Conservation (phyloP, 768 basidiomycete species). For the Hygrophorus russula region DNA sequence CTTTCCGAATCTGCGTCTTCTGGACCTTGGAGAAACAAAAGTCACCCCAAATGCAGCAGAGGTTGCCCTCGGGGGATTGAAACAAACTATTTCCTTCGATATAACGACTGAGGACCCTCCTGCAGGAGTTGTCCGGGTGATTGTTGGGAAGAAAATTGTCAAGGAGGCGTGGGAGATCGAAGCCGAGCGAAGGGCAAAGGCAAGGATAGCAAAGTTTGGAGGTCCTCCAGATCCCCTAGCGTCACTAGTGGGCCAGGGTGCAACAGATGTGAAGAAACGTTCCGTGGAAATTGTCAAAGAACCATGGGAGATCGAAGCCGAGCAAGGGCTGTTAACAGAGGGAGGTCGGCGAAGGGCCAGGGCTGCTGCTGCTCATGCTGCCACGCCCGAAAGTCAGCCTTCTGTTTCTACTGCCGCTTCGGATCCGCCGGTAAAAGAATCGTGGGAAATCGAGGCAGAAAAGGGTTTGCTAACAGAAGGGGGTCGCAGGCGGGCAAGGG, state of each 20-base stretch:
- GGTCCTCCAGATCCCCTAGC: constrained; percentile 18
- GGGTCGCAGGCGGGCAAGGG: constrained; percentile 53
- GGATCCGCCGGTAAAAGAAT: constrained; percentile 36
- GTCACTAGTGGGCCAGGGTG: constrained; percentile 12
- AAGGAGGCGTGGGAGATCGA: constrained; percentile 78
- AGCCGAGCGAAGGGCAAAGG: constrained; percentile 42
- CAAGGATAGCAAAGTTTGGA: constrained; percentile 23
- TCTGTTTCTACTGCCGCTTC: background rate
- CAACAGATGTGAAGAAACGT: constrained; percentile 3
- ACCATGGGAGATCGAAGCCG: constrained; percentile 67
- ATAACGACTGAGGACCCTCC: constrained; percentile 41
- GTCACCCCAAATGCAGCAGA: constrained; percentile 36
- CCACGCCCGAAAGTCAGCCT: constrained; percentile 4
- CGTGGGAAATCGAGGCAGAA: constrained; percentile 77
- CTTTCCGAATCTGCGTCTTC: constrained; percentile 42
- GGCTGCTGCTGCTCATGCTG: constrained; percentile 33
- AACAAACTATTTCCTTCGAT: constrained; percentile 44
- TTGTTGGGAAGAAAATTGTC: constrained; percentile 59
- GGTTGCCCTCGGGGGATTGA: constrained; percentile 32
- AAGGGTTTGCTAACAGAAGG: constrained; percentile 68
- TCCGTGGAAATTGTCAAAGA: constrained; percentile 39
- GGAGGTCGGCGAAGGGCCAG: constrained; percentile 57
- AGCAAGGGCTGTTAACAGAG: constrained; percentile 62
- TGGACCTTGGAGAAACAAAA: constrained; percentile 61
- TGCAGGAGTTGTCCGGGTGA: constrained; percentile 39